Base-by-base conservation (phyloP, 1,284 basidiomycete genomes). In the Rhizoctonia solani region DNA sequence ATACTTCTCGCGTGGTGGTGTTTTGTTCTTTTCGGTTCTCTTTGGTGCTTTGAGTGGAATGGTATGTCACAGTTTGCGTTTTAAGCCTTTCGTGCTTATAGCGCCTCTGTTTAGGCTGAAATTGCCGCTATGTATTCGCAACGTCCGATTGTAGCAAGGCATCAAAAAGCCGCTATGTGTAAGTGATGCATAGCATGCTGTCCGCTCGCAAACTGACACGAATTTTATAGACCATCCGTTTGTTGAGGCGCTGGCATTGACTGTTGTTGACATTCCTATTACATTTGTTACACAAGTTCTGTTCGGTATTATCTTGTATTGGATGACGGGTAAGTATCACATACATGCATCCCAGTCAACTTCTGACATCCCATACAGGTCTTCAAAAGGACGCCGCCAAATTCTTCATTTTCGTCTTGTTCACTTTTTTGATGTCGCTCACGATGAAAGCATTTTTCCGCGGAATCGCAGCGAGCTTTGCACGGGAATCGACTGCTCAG, bases 1-100 rank as follows among this genome's bases (percentile, higher is more conserved):
- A 11, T 90, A 86, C 75, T 95, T 89, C 80, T 87, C 88, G 14
- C 85, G 92, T 21, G 92, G 92, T 2, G 93, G 92, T 78, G 75
- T 79, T n/a, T 71, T 80, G 67, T 81, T 81, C 74, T 78, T 80
- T 68, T 73, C 77, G 34, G 72, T 78, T 47, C 74, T 78, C 16
- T 83, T 77, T 74, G 80, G 80, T 66, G 77, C 79, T 4, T 74
- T 84, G 65, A 78, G 80, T 39, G 78, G 77, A 29, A 74, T 81
- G 72, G 59, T 65, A 27, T 53, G 59, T 49, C 44, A 8, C 19
- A 1, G 11, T 21, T 46, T 21, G 9, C 6, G 29, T 46, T 46
- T 46, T 21, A 46, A 5, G 9, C 16, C 8, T 11, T 14, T 9
- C 19, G 44, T 46, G 9, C 19, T 9, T 21, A 5, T 14, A 9